Evolutionary conservation across 345 rosid genomes (phyloP).

Genomic region (Heritiera littoralis): DNA sequence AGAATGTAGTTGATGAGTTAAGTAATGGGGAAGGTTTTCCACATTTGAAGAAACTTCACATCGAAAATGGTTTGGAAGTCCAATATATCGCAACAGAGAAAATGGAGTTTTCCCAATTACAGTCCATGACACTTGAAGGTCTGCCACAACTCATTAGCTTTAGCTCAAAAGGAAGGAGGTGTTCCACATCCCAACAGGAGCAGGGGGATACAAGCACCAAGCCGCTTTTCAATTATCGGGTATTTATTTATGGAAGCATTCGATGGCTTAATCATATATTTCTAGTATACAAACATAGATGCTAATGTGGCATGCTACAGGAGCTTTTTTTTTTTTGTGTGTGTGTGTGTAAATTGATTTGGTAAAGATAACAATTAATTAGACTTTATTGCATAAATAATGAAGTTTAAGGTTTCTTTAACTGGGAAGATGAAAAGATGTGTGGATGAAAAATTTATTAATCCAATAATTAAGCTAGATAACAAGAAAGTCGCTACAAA

Average conservation of each 20-base stretch:
- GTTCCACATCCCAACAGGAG: background rate
- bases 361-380: too few relatives aligned
- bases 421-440: too few relatives aligned
- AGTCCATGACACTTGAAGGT: background rate
- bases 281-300: too few relatives aligned
- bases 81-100: background rate
- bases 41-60: background rate
- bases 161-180: background rate
- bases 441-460: too few relatives aligned
- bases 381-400: too few relatives aligned
- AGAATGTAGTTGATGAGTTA: conserved; percentile 1
- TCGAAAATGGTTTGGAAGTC: background rate
- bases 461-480: too few relatives aligned
- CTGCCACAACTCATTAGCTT: conserved; percentile 8
- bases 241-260: background rate
- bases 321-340: too few relatives aligned
- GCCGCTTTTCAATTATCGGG: conserved; percentile 14
- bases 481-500: too few relatives aligned
- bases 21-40: background rate
- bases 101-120: background rate
- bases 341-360: too few relatives aligned
- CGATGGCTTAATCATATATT: too few relatives aligned
- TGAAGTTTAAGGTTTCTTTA: too few relatives aligned
- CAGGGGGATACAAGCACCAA: background rate
- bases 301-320: too few relatives aligned